Conservation (phyloP, 257 asterid genomes). For the Nicotiana obtusifolia region DNA sequence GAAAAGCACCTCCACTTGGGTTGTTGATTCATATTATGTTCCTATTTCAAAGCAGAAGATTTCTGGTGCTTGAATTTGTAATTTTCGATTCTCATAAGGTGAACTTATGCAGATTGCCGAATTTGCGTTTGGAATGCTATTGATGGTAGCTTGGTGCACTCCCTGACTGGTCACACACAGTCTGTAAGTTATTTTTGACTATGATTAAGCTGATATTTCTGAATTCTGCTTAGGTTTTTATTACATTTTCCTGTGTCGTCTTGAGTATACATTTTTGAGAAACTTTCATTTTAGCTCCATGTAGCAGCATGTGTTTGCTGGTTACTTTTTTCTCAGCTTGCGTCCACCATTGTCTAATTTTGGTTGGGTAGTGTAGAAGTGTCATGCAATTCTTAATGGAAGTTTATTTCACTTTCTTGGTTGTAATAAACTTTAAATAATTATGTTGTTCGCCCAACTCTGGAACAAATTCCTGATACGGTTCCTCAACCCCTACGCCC, state of each 20-base stretch:
- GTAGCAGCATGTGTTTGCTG: not conserved
- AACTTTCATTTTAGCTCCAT: not conserved
- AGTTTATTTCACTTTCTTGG: not conserved
- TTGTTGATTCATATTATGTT: not conserved
- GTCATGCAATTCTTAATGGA: not conserved
- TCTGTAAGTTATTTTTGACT: conserved; percentile 55
- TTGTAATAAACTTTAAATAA: not conserved
- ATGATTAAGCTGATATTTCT: conserved; percentile 11
- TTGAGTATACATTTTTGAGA: not conserved
- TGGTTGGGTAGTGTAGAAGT: not conserved
- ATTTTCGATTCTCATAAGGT: conserved; percentile 7
- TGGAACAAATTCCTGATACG: not conserved
- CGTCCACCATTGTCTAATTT: not conserved
- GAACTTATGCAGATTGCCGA: conserved; percentile 71
- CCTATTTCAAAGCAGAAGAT: conserved; percentile 15
- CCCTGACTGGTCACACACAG: conserved; percentile 79
- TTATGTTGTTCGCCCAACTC: not conserved
- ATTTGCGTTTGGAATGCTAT: conserved; percentile 97
- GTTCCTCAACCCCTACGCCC: not conserved
- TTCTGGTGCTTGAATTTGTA: conserved; percentile 15
- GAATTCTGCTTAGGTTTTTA: not conserved
- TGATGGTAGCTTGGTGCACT: conserved; percentile 96
- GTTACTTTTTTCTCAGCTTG: not conserved
- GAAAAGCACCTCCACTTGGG: not conserved
- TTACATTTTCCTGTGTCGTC: not conserved